phyloP scores from a whole-genome alignment of 2,329 filamentous ascomycete genomes.

The Trichophyton verrucosum region DNA sequence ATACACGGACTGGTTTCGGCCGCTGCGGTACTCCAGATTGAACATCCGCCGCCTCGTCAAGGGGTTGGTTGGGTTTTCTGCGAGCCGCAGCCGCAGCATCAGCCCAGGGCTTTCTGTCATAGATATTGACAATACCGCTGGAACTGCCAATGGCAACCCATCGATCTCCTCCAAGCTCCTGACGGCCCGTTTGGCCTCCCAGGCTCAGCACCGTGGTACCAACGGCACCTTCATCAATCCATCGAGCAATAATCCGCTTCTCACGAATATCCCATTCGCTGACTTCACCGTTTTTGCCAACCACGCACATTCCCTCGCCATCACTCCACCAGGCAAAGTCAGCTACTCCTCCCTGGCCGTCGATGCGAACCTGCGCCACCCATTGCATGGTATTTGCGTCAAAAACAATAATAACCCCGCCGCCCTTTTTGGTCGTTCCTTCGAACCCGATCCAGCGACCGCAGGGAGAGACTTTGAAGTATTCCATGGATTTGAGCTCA shows the following conservation, averaged over 20 bases:
- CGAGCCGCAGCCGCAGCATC: conserved; percentile 26
- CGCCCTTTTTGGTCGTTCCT: conserved; percentile 69
- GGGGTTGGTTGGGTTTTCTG: conserved; percentile 13
- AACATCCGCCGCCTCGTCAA: conserved; percentile 16
- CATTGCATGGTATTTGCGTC: conserved; percentile 73
- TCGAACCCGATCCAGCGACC: conserved; percentile 75
- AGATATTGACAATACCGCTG: conserved; percentile 84
- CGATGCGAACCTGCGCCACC: conserved; percentile 68
- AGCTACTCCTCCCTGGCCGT: conserved; percentile 69
- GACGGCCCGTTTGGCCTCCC: conserved; percentile 40
- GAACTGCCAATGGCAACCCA: conserved; percentile 83
- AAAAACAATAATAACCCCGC: conserved; percentile 77
- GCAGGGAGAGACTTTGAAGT: conserved; percentile 75
- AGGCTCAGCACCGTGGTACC: conserved; percentile 72
- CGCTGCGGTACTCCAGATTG: conserved; percentile 46
- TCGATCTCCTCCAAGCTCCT: conserved; percentile 55
- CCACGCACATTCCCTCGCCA: conserved; percentile 67
- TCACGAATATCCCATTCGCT: conserved; percentile 70
- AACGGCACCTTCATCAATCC: conserved; percentile 81
- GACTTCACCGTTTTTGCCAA: conserved; percentile 76
- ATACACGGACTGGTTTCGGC: conserved; percentile 58
- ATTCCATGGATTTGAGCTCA: conserved; percentile 83
- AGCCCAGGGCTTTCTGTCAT: conserved; percentile 61
- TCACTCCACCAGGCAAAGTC: conserved; percentile 91
- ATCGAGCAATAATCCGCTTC: conserved; percentile 61